Base-by-base conservation (phyloP, 2,329 filamentous ascomycete species). In the Diaporthe sp. region DNA sequence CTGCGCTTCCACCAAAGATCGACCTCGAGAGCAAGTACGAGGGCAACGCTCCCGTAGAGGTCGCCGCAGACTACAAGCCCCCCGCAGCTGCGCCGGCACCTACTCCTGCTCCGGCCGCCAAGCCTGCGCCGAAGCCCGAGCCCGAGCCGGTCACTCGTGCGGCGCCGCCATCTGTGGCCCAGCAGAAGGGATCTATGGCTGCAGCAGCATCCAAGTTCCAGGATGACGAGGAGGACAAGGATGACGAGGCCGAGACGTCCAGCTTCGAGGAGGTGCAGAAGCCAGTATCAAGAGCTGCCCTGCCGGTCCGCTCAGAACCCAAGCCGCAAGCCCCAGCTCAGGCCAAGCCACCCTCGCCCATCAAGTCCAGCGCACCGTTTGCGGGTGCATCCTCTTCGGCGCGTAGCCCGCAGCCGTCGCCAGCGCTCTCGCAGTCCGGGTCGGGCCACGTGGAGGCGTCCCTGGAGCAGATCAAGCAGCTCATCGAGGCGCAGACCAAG, bases 11-110 rank as follows among this genome's bases (percentile, higher is more conserved):
- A 10, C 89, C 95, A 76, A 98, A 98, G 89, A 96, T 99, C 82
- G 96, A 97, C 79, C 91, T 99, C 80, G 96, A 97, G 84, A 96
- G 94, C 80, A 85, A 98, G 65, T 98, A 97, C 84, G 95, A 98
- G 55, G 96, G 96, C 73, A 91, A 91, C 77, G 94, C 92, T 8
- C 92, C 95, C 5, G 92, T 94, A 79, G 95, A 98, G 85, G 89
- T 98, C 25, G 82, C 93, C 7, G 87, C 92, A 9, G 92, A 94
- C 79, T 92, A 92, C 83, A 94, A 92, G 83, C 87, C 93, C 34
- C 84, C 89, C 13, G 82, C 86, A 28, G 83, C 86, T 72, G 82
- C 86, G 76, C 83, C 86, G 68, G 83, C 84, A 2, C 84, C 88
- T 1, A 81, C 87, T 34, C 84, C 89, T 34, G 81, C 85, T 46